Conservation (phyloP, 495 filamentous ascomycete genomes). For the Penicillium cataractarum region DNA sequence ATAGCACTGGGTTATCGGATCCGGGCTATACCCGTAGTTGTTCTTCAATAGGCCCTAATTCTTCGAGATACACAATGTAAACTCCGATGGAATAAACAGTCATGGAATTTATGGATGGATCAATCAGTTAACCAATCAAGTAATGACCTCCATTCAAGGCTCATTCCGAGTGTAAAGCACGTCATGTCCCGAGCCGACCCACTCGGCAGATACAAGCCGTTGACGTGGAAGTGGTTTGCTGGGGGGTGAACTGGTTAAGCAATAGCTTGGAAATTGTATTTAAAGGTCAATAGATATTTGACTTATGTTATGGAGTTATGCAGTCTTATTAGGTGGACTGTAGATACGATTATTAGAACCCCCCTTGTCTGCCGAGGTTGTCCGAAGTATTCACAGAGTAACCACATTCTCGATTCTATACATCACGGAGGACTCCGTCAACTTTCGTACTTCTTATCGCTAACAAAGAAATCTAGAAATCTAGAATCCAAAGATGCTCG, state of each 20-base stretch:
- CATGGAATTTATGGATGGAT: background rate
- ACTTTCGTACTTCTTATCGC: background rate
- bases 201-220: background rate
- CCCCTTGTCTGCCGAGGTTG: too few relatives aligned
- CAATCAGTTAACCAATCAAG: background rate
- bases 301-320: too few relatives aligned
- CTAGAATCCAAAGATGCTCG: background rate
- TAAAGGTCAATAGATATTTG: background rate
- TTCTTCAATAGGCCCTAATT: too few relatives aligned
- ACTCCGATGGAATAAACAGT: too few relatives aligned
- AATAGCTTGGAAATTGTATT: background rate
- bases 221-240: background rate
- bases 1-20: too few relatives aligned
- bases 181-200: background rate
- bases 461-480: too few relatives aligned
- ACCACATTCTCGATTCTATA: background rate
- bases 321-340: too few relatives aligned
- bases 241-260: background rate
- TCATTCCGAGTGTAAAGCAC: background rate
- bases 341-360: too few relatives aligned
- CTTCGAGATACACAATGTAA: too few relatives aligned
- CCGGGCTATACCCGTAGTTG: too few relatives aligned
- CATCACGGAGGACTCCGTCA: background rate
- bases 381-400: background rate
- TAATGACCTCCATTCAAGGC: background rate